Evolutionary conservation across 2,329 filamentous ascomycete genomes (phyloP), one percentile per base, ranked within the genome.

Genomic region (Penicillium sp.): DNA sequence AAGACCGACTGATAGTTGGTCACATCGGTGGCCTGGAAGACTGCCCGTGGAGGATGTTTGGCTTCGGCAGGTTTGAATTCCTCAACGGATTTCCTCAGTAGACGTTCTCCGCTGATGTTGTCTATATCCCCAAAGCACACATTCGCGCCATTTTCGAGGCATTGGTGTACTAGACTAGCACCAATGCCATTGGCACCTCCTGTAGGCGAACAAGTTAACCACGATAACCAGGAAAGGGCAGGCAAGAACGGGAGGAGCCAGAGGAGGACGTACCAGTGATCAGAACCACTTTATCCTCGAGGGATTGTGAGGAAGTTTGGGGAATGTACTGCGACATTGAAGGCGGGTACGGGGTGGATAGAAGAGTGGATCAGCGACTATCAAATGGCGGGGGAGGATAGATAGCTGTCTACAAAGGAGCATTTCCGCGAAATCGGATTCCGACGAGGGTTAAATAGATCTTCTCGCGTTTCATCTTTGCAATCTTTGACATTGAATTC

Each of bases 131-230:
- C 79, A 60, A 82, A 78, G 60, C 76, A 75, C 50, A 81, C 74
- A 40, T 76, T 72, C 10, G 78, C 77, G 24, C 77, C 76, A 11
- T 67, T 66, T 7, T 73, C 56, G 56, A 77, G 73, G 47, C 78
- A 75, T 33, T 76, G 68, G 9, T 73, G 70, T 1, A 80, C 77
- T 0, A 79, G 67, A 44, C 74, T 73, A 4, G 78, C 74, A 3
- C 79, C 79, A 39, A 82, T 80, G 11, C 78, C 79, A 52, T 79
- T 78, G 51, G 79, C 72, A 18, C 78, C 78, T 35, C 76, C 75
- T 79, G 36, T n/a, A 10, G 31, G 19, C 10, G 14, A 24, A 40
- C 0, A 36, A 37, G 19, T 40, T 4, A 40, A 22, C 16, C 1
- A 54, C 50, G 10, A 50, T 11, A 13, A 27, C 27, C 40, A 1